phyloP scores from a whole-genome alignment of 495 filamentous ascomycete genomes.

The Hyaloscypha hepaticicola region DNA sequence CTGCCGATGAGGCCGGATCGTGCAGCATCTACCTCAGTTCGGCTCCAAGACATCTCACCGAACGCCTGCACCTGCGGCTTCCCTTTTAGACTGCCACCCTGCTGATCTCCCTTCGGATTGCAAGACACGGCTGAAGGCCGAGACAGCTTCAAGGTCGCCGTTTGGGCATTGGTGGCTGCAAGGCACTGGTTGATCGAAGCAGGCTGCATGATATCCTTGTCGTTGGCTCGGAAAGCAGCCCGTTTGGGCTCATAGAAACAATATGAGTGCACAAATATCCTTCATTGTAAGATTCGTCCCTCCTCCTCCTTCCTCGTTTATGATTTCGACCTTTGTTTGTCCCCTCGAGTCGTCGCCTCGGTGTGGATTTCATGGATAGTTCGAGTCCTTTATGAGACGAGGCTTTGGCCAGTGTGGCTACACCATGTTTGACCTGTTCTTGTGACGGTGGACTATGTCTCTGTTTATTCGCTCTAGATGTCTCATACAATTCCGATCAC shows the following conservation, averaged over 20 bases:
- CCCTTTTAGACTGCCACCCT: background rate
- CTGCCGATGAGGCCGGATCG: conserved; percentile 10
- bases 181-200: conserved; percentile 28
- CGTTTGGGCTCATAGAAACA: conserved; percentile 29
- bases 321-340: background rate
- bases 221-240: conserved; percentile 17
- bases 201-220: conserved; percentile 32
- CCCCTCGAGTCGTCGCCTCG: background rate
- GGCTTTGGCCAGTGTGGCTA: background rate
- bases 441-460: conserved; percentile 20
- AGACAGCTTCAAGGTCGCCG: background rate
- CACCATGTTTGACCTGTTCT: conserved; percentile 5
- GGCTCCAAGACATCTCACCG: conserved; percentile 6
- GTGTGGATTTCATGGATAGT: conserved; percentile 1
- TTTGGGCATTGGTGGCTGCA: conserved; percentile 26
- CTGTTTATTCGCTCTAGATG: conserved; percentile 27
- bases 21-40: background rate
- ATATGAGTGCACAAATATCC: conserved; percentile 55
- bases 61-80: background rate
- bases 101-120: background rate
- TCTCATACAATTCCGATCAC: conserved; percentile 27
- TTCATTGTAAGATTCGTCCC: conserved; percentile 49
- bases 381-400: background rate
- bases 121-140: conserved; percentile 9
- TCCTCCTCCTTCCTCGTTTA: background rate